Base-by-base conservation (phyloP, 2,329 filamentous ascomycete species). In the Clarireedia paspali region DNA sequence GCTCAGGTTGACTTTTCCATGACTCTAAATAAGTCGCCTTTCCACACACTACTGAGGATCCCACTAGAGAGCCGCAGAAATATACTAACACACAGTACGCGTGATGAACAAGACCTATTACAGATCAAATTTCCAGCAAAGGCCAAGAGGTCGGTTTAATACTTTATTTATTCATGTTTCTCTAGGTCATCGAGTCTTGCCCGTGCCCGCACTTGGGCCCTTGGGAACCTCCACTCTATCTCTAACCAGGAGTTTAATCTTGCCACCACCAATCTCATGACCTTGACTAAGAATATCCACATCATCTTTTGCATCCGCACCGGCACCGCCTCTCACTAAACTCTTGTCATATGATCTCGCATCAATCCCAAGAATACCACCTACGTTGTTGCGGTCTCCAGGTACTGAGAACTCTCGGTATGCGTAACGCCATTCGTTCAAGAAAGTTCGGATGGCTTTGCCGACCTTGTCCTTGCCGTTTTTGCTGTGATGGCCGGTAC, bases 391-490 rank as follows among this genome's bases (percentile, higher is more conserved):
- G 55, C 90, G 82, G 71, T 97, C 94, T n/a, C 92, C 92, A 2
- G 91, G 91, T 9, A 96, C 91, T 39, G 88, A 94, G 72, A 99
- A 99, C 72, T 99, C 94, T 54, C 92, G 87, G 73, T 92, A 99
- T 0, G 89, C 88, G 69, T 96, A 99, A 60, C 89, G 84, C 91
- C 91, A 96, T 70, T 97, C 92, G 68, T 92, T 95, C 55, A 99
- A 76, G 74, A 95, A 97, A 63, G 82, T 84, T 54, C 94, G 86
- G 60, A 97, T 85, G 1, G 91, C 91, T 73, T 95, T 96, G 68
- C 92, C 92, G 38, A 99, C 89, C 74, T 99, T 99, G 73, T 99
- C 94, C 71, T 97, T 97, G 66, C 94, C 92, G 68, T 96, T 96
- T 77, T 97, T 97, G 70, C 89, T 95, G 73, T 99, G 94, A 68